phyloP scores from a whole-genome alignment of 305 asterid genomes.

The Withania somnifera region DNA sequence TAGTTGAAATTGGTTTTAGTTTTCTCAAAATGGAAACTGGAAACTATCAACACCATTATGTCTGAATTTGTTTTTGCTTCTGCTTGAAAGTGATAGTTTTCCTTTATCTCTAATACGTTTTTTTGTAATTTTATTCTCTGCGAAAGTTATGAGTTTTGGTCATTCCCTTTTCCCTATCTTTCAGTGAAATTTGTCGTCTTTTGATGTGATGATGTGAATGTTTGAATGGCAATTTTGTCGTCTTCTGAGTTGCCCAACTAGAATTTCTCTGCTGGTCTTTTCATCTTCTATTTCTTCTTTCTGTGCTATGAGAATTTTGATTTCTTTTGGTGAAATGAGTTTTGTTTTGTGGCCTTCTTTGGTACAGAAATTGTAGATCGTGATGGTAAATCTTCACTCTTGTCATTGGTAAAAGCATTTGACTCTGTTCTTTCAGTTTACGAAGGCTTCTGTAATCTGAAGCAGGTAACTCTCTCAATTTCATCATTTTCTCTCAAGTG shows the following conservation, averaged over 20 bases:
- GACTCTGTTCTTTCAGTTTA: conserved; percentile 89
- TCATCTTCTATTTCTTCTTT: background rate
- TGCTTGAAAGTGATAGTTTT: background rate
- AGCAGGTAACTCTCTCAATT: conserved; percentile 41
- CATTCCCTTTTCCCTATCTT: background rate
- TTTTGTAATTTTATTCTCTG: background rate
- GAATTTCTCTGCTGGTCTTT: background rate
- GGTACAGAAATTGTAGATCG: conserved; percentile 78
- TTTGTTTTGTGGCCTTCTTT: background rate
- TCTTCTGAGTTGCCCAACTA: background rate
- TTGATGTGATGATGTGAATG: background rate
- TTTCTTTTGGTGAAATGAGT: conserved; percentile 11
- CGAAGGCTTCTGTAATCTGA: conserved; percentile 90
- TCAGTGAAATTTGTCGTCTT: background rate
- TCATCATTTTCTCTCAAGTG: background rate
- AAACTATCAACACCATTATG: background rate
- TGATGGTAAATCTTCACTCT: conserved; percentile 73
- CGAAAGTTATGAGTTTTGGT: background rate
- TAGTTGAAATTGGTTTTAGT: background rate
- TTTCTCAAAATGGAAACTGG: background rate
- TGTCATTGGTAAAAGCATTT: conserved; percentile 74
- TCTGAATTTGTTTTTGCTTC: background rate
- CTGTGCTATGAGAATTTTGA: background rate
- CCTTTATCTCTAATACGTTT: background rate
- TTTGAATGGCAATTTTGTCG: background rate